Evolutionary conservation across 352 stramenopile genomes (phyloP).

Genomic region (Globisporangium cylindrosporum): DNA sequence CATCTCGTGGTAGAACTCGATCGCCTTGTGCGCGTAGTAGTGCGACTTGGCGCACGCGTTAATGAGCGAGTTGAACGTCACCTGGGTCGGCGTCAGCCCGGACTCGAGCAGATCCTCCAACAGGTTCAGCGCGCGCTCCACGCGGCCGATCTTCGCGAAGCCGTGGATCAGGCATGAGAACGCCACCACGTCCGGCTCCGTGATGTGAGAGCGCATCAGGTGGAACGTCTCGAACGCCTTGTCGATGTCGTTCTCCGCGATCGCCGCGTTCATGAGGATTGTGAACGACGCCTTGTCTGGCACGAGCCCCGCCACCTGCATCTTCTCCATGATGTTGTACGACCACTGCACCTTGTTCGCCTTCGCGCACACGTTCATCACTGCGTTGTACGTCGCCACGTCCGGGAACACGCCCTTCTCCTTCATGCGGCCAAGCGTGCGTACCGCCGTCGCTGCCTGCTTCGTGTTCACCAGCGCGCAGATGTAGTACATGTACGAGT

Average conservation of each 20-base stretch:
- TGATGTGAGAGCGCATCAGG: constrained; percentile 72
- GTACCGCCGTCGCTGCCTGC: constrained; percentile 53
- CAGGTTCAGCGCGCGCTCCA: constrained; percentile 74
- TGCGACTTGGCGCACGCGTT: constrained; percentile 81
- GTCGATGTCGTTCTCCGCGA: constrained; percentile 68
- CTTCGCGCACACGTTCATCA: constrained; percentile 83
- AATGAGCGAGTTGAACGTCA: constrained; percentile 82
- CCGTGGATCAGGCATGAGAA: constrained; percentile 77
- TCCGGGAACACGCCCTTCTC: constrained; percentile 57
- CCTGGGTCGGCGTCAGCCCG: constrained; percentile 57
- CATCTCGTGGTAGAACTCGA: constrained; percentile 87
- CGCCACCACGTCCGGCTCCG: constrained; percentile 64
- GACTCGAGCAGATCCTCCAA: constrained; percentile 74
- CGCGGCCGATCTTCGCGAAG: constrained; percentile 66
- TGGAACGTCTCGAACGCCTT: constrained; percentile 86
- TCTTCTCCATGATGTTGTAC: constrained; percentile 87
- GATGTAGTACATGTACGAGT: constrained; percentile 83
- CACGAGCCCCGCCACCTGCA: constrained; percentile 70
- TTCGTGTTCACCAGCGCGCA: constrained; percentile 44
- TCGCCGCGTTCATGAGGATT: constrained; percentile 76
- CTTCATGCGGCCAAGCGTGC: constrained; percentile 80
- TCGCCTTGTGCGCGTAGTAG: constrained; percentile 81
- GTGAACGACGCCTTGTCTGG: constrained; percentile 72
- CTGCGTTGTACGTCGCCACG: constrained; percentile 68
- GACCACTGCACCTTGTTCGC: constrained; percentile 57